These are phyloP conservation scores for Erythrobasidium hasegawianum DNA, from an alignment of 1,284 basidiomycete species.

Conservation along the genomic window DNA sequence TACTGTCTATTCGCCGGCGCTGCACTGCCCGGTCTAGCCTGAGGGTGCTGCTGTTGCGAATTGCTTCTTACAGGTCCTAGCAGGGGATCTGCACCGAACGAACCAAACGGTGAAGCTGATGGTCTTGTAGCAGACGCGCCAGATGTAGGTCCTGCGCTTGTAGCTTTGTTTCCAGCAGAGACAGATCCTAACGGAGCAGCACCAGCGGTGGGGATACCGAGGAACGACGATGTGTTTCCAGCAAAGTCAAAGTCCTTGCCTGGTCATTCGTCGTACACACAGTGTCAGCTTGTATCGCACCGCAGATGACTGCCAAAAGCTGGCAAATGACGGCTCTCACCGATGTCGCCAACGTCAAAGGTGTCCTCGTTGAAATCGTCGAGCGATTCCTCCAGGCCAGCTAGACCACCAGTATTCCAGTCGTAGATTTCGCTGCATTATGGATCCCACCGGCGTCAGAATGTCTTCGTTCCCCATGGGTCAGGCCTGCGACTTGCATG, in stretches of 20 bases:
- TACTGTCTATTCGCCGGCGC: conserved; percentile 10
- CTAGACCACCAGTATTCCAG: conserved; percentile 53
- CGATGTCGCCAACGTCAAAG: conserved; percentile 61
- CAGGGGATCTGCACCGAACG: conserved; percentile 42
- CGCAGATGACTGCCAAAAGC: not conserved
- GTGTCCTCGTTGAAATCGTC: conserved; percentile 95
- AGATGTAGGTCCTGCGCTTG: too few species aligned
- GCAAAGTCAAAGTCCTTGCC: conserved; percentile 91
- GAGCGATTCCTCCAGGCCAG: conserved; percentile 78
- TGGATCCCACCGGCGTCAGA: not conserved
- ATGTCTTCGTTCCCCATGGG: too few species aligned
- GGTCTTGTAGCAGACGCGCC: conserved; percentile 5
- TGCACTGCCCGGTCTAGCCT: conserved; percentile 13
- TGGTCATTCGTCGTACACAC: conserved; percentile 47
- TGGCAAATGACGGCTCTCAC: conserved; percentile 56
- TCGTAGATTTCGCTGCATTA: conserved; percentile 30
- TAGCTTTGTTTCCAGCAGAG: too few species aligned
- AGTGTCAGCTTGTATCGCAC: not conserved
- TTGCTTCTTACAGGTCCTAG: conserved; percentile 32
- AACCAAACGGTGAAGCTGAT: conserved; percentile 37
- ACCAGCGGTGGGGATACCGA: conserved; percentile 40
- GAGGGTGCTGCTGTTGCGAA: conserved; percentile 37
- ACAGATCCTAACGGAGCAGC: too few species aligned
- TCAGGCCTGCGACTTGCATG: too few species aligned
- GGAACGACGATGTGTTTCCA: conserved; percentile 47